Evolutionary conservation across 257 asterid species (phyloP).

Genomic region (Solanum chiquidenum): DNA sequence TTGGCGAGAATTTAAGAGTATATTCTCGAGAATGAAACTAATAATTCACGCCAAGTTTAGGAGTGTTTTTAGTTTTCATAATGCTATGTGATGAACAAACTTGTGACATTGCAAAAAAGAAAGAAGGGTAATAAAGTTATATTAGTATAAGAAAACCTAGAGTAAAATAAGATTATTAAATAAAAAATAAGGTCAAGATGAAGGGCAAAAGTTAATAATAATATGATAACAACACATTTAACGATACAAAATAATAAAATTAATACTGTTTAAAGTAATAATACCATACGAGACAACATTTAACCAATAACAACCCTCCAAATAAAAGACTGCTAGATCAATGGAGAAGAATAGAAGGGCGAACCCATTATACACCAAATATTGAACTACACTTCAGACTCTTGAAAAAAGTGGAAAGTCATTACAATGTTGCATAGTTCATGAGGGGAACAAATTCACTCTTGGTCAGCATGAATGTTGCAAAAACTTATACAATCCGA

Average conservation of each 20-base stretch:
- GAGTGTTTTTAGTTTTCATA: too few relatives aligned
- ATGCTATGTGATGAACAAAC: too few relatives aligned
- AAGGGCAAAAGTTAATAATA: neutral
- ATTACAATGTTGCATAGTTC: neutral
- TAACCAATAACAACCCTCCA: neutral
- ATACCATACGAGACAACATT: neutral
- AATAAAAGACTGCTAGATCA: too few relatives aligned
- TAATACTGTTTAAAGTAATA: neutral
- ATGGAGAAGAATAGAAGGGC: neutral
- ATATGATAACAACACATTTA: too few relatives aligned
- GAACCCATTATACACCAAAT: neutral
- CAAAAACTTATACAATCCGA: neutral
- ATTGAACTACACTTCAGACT: neutral
- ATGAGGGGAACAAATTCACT: neutral
- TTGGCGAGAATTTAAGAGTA: accelerated
- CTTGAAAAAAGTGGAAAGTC: neutral
- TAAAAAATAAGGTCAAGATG: neutral
- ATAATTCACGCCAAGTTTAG: too few relatives aligned
- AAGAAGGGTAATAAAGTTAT: neutral
- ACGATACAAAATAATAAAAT: too few relatives aligned
- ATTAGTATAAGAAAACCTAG: neutral
- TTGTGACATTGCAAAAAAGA: too few relatives aligned
- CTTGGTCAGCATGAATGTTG: neutral
- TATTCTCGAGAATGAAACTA: too few relatives aligned
- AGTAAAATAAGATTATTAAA: too few relatives aligned